These are phyloP conservation scores for Globisporangium viniferum DNA, from an alignment of 352 stramenopile genomes.

Conservation along the genomic window DNA sequence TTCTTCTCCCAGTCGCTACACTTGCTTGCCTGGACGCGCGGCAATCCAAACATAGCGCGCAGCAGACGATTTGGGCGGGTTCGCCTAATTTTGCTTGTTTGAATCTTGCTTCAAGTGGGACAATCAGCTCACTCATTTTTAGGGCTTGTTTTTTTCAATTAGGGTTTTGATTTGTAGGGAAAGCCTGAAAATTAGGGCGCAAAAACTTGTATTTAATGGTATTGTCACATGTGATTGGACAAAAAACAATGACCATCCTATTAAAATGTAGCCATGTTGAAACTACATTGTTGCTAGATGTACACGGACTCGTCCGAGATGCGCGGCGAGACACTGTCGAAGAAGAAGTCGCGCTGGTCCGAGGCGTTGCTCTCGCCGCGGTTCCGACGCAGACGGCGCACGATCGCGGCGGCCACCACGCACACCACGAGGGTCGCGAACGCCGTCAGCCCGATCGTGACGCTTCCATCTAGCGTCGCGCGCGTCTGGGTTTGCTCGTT, in stretches of 20 bases:
- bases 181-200: too few species aligned
- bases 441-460: conserved; percentile 5
- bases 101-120: not conserved
- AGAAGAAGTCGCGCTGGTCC: conserved; percentile 12
- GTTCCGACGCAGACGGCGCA: conserved; percentile 4
- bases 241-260: not conserved
- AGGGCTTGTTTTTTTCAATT: not conserved
- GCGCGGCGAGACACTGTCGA: conserved; percentile 6
- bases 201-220: not conserved
- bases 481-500: not conserved
- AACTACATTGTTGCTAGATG: not conserved
- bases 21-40: not conserved
- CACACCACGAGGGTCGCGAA: conserved; percentile 3
- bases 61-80: not conserved
- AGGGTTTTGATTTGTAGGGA: not conserved
- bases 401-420: not conserved
- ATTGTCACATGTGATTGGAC: conserved; percentile 1
- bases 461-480: not conserved
- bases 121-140: too few species aligned
- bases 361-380: not conserved
- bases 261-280: not conserved
- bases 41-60: not conserved
- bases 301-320: not conserved
- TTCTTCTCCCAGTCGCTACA: not conserved
- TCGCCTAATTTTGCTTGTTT: not conserved